phyloP scores from a whole-genome alignment of 2,329 filamentous ascomycete genomes.

The Rhexocercosporidium sp. region DNA sequence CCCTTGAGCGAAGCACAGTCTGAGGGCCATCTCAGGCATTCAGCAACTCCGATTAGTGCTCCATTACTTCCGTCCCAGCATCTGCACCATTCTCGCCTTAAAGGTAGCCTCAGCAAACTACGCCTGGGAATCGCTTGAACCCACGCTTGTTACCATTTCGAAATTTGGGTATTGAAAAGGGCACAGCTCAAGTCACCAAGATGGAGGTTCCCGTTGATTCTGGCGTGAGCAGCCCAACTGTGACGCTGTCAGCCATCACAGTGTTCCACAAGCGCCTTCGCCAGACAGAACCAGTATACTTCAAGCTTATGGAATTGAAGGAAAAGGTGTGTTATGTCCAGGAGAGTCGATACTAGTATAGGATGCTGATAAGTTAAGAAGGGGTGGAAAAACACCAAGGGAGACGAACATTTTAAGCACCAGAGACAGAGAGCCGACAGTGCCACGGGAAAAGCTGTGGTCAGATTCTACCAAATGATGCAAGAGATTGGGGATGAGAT shows the following conservation, averaged over 20 bases:
- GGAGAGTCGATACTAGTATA: background rate
- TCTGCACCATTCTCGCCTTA: background rate
- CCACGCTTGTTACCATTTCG: background rate
- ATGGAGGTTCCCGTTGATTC: background rate
- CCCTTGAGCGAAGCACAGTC: too few relatives aligned
- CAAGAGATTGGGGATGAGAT: conserved; percentile 48
- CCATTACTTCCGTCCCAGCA: background rate
- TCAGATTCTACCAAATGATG: conserved; percentile 50
- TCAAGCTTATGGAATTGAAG: conserved; percentile 7
- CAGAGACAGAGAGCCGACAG: conserved; percentile 47
- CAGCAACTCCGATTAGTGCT: too few relatives aligned
- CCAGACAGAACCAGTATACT: conserved; percentile 9
- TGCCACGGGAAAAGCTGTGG: conserved; percentile 23
- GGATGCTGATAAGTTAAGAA: conserved; percentile 32
- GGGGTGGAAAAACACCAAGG: conserved; percentile 52
- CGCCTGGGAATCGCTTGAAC: background rate
- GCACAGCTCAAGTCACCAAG: background rate
- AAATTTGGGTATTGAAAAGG: background rate
- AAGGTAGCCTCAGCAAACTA: background rate
- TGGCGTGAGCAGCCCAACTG: background rate
- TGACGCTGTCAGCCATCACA: background rate
- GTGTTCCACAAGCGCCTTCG: background rate
- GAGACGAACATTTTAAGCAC: conserved; percentile 49
- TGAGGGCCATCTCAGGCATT: too few relatives aligned
- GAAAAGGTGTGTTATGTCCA: background rate